These are phyloP conservation scores for Globisporangium megalacanthum DNA, from an alignment of 352 stramenopile species.

Conservation along the genomic window DNA sequence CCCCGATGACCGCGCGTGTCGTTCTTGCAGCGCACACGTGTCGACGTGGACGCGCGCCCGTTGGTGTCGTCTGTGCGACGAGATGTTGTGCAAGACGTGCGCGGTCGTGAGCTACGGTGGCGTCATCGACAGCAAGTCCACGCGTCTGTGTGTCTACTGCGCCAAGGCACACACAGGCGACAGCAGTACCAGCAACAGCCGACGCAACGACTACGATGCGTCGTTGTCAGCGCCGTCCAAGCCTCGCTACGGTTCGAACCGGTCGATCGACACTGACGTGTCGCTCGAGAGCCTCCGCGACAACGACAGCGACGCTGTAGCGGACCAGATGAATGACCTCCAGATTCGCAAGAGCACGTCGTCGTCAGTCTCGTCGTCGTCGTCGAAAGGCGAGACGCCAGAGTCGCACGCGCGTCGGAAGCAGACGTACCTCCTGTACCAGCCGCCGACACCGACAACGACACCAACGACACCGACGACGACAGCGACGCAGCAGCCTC, in stretches of 20 bases:
- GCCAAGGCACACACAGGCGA: conserved; percentile 7
- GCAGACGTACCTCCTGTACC: background rate
- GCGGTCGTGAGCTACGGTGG: conserved; percentile 31
- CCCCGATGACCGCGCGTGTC: conserved; percentile 30
- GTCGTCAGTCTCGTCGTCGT: conserved; percentile 3
- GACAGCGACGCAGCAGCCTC: conserved; percentile 16
- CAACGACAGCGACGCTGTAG: conserved; percentile 11
- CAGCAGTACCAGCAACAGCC: background rate
- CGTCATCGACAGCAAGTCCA: conserved; percentile 33
- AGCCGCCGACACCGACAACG: background rate
- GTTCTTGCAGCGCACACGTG: conserved; percentile 43
- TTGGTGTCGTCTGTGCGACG: conserved; percentile 55
- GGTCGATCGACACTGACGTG: conserved; percentile 22
- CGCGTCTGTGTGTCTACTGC: conserved; percentile 56
- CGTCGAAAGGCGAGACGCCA: background rate
- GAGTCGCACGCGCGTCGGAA: background rate
- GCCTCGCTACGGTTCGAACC: conserved; percentile 14
- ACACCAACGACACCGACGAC: conserved; percentile 5
- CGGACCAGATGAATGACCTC: conserved; percentile 9
- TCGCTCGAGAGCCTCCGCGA: conserved; percentile 24
- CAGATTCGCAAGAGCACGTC: conserved; percentile 5
- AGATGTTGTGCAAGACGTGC: conserved; percentile 59
- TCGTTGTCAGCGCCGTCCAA: background rate
- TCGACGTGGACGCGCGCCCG: conserved; percentile 63
- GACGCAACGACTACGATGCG: background rate